These are phyloP conservation scores for Aechmea fasciata DNA, from an alignment of 176 grass and related monocot species.

Conservation along the genomic window DNA sequence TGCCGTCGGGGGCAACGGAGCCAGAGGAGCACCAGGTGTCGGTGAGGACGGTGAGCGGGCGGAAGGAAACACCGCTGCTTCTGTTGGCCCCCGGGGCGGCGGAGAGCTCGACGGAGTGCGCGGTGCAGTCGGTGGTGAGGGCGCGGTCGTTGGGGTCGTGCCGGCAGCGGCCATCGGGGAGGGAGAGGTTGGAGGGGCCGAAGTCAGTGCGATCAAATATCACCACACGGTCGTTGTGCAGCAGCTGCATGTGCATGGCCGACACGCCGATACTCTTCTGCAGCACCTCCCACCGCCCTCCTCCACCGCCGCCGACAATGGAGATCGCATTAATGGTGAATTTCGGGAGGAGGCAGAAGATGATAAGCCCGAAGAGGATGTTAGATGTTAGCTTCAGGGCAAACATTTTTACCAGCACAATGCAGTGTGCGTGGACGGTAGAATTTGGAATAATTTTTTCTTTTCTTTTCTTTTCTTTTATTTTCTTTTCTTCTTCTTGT, in stretches of 20 bases:
- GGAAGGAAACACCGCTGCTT: conserved; percentile 17
- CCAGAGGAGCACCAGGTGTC: conserved; percentile 85
- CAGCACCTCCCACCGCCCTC: conserved; percentile 53
- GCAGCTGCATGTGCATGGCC: conserved; percentile 95
- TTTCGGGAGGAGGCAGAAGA: not conserved
- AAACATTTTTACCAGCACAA: too few relatives aligned
- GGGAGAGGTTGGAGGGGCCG: conserved; percentile 59
- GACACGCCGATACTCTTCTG: conserved; percentile 65
- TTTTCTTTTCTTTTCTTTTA: too few relatives aligned
- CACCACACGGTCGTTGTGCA: conserved; percentile 63
- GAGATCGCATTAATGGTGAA: not conserved
- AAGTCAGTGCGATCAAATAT: conserved; percentile 89
- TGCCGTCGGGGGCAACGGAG: conserved; percentile 64
- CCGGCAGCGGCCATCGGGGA: conserved; percentile 53
- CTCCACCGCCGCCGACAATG: not conserved
- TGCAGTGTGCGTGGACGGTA: too few relatives aligned
- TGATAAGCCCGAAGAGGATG: not conserved
- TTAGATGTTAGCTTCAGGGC: not conserved
- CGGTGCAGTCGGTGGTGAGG: conserved; percentile 48
- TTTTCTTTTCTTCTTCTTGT: too few relatives aligned
- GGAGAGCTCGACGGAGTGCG: conserved; percentile 66
- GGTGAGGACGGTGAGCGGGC: conserved; percentile 50
- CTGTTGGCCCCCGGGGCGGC: not conserved
- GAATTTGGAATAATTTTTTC: too few relatives aligned
- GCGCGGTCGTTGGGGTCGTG: conserved; percentile 44